Evolutionary conservation across 176 grass and related monocot genomes (phyloP).

Genomic region (Hyparrhenia diplandra): DNA sequence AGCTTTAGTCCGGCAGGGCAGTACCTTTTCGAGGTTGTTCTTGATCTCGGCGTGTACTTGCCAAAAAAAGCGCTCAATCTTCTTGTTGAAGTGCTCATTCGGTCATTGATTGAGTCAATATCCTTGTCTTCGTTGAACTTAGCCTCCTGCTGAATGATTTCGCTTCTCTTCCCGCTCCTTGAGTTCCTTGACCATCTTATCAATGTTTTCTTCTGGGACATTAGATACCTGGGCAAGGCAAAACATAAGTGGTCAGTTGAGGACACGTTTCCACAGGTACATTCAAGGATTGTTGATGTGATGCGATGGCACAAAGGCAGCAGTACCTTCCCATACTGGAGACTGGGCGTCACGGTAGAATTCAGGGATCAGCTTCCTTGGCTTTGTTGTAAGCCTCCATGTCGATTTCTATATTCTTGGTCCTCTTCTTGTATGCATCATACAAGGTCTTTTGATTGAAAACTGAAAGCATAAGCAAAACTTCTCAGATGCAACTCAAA

Average conservation of each 20-base stretch:
- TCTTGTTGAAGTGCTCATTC: conserved; percentile 99
- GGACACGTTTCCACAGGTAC: background rate
- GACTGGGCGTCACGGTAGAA: conserved; percentile 93
- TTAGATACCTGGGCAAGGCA: conserved; percentile 38
- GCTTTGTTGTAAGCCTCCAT: conserved; percentile 91
- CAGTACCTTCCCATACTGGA: conserved; percentile 84
- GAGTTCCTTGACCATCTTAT: conserved; percentile 87
- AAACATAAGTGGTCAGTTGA: background rate
- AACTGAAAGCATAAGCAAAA: conserved; percentile 28
- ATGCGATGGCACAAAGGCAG: background rate
- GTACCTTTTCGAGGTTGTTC: conserved; percentile 96
- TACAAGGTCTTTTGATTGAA: conserved; percentile 98
- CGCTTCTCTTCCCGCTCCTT: conserved; percentile 59
- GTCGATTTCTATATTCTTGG: conserved; percentile 72
- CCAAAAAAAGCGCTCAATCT: conserved; percentile 93
- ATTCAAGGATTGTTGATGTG: background rate
- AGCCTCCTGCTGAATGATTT: conserved; percentile 81
- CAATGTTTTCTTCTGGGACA: conserved; percentile 62
- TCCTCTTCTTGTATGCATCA: conserved; percentile 90
- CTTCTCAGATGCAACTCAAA: conserved; percentile 1
- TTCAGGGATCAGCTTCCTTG: conserved; percentile 83
- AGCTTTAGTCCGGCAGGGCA: conserved; percentile 66
- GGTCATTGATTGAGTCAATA: conserved; percentile 85
- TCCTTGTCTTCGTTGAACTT: conserved; percentile 98
- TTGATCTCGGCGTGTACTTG: conserved; percentile 96